Evolutionary conservation across 768 basidiomycete species (phyloP), one percentile per base, ranked within the genome.

Genomic region (Cyathus striatus): DNA sequence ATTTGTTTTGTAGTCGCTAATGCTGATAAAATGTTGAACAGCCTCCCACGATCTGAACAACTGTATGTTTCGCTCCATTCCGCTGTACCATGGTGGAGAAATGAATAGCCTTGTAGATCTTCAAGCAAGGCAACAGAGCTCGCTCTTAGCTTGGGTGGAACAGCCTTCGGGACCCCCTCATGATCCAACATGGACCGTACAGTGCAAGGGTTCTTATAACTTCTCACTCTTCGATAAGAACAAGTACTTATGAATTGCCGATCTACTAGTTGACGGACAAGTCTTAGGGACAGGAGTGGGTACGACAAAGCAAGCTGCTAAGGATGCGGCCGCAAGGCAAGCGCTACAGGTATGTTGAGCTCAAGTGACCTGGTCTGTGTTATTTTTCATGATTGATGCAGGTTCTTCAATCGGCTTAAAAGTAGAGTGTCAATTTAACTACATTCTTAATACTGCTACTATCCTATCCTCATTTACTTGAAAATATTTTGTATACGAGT

Each of bases 191-290:
- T 86, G 82, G 82, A 76, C 66, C 7, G 57, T 67, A n/a, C 56
- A 68, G 17, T 83, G 79, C 59, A 81, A 77, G 62, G 65, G 83
- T 82, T 50, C 27, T n/a, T n/a, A n/a, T n/a, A 51, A 76, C 42
- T 35, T n/a, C 18, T 18, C 32, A 13, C 9, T 22, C 20, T 18
- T 30, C 16, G 10, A 2, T 10, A 10, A 16, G 10, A 30, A 30
- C 1, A 16, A 10, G 16, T 10, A 10, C 10, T 35, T 13, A 25
- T 22, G 7, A 12, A 20, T 33, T 38, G 27, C 43, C 46, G 45
- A 40, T 23, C 9, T 40, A 9, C 46, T 17, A 83, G 81, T 82
- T 30, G 50, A 59, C 23, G 76, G 72, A 5, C 58, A 67, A 43
- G 59, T 66, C 6, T 68, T 65, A 57, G 82, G 79, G 23, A 64